Evolutionary conservation across 2,329 filamentous ascomycete species (phyloP).

Genomic region (Simplicillium aogashimaense): DNA sequence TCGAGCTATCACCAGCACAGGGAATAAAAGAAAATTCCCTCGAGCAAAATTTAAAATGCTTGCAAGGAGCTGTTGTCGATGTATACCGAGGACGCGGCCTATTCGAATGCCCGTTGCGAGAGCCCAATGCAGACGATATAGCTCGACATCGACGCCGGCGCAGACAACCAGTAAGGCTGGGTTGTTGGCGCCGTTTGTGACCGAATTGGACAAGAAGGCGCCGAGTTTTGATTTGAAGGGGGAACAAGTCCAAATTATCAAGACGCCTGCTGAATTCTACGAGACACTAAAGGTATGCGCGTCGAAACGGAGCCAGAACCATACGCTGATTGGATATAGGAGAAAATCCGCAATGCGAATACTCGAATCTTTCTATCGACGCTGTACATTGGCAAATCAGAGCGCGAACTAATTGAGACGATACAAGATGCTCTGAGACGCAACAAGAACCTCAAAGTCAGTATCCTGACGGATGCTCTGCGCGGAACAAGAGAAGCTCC

Average conservation of each 20-base stretch:
- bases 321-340: conserved; percentile 28
- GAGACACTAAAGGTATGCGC: conserved; percentile 69
- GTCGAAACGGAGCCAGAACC: neutral
- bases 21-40: neutral
- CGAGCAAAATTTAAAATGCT: conserved; percentile 17
- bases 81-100: conserved; percentile 15
- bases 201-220: conserved; percentile 77
- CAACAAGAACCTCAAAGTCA: conserved; percentile 71
- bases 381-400: conserved; percentile 88
- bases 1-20: neutral
- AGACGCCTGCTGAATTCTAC: conserved; percentile 83
- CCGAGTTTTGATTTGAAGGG: conserved; percentile 83
- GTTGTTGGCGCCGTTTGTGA: conserved; percentile 43
- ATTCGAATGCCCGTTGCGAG: conserved; percentile 17
- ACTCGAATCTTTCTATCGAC: conserved; percentile 86
- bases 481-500: conserved; percentile 88
- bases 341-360: conserved; percentile 73
- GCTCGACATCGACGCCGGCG: conserved; percentile 20
- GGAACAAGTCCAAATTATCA: conserved; percentile 69
- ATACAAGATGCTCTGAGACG: conserved; percentile 63
- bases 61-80: conserved; percentile 22
- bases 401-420: conserved; percentile 76
- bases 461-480: conserved; percentile 83
- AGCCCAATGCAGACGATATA: conserved; percentile 29
- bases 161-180: conserved; percentile 19